Percentiles rank a stretch among this genome's conserved stretches.
phyloP scores from a whole-genome alignment of 306 rosid genomes.

The Luffa aegyptiaca region DNA sequence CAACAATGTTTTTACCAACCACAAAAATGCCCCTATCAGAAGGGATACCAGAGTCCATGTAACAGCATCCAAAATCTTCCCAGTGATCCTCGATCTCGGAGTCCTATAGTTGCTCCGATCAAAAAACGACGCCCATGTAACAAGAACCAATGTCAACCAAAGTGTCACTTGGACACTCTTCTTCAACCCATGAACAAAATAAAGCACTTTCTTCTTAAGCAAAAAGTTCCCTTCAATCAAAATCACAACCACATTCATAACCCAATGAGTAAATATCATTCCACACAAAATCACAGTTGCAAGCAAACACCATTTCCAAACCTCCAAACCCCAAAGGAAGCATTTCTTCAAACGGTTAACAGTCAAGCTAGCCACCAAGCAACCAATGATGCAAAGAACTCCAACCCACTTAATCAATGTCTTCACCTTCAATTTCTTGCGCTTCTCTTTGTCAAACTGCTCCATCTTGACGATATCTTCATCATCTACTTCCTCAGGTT shows the following conservation, averaged over 20 bases:
- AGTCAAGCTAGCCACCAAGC: conserved; percentile 45
- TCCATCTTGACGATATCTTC: conserved; percentile 55
- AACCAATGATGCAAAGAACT: conserved; percentile 33
- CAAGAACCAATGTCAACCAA: conserved; percentile 63
- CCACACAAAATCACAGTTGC: conserved; percentile 71
- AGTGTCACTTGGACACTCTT: conserved; percentile 58
- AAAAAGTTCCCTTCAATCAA: conserved; percentile 76
- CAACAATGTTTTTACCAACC: conserved; percentile 58
- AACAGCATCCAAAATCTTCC: conserved; percentile 30
- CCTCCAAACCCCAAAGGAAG: conserved; percentile 41
- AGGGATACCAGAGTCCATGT: conserved; percentile 66
- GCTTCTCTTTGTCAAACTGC: conserved; percentile 38
- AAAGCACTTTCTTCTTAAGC: conserved; percentile 65
- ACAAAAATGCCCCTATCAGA: conserved; percentile 61
- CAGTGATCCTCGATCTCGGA: conserved; percentile 30
- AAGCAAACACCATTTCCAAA: conserved; percentile 89
- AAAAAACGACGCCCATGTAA: conserved; percentile 57
- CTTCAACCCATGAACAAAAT: conserved; percentile 93
- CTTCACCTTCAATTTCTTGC: conserved; percentile 28
- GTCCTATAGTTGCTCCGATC: conserved; percentile 35
- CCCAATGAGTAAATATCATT: conserved; percentile 59
- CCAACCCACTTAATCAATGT: conserved; percentile 35
- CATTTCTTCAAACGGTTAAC: conserved; percentile 17
- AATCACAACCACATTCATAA: conserved; percentile 62
- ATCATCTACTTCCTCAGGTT: conserved; percentile 38